Evolutionary conservation across 2,329 filamentous ascomycete species (phyloP), one percentile per base, ranked within the genome.

Genomic region (Talaromyces sp.): DNA sequence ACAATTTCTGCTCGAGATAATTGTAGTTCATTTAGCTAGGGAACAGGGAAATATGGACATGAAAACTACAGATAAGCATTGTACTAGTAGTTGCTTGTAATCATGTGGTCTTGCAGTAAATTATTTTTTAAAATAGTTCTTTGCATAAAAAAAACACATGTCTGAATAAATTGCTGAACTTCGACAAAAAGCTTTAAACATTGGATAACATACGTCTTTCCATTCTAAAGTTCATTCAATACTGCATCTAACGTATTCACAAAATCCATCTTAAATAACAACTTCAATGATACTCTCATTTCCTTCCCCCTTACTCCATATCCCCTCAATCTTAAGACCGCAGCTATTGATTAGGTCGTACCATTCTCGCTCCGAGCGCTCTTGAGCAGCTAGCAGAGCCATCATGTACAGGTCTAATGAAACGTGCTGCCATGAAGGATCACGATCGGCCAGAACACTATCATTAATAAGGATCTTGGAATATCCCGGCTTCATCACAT

Each of bases 341-440:
- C 28, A 28, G 10, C 33, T 19, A 42, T 11, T 27, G n/a, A 57
- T n/a, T 25, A 57, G 55, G 28, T 57, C 55, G 19, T 15, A 10
- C 58, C 58, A 60, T 32, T 60, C 49, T 10, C 49, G 28, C 58
- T 60, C 58, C 19, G 52, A 55, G 9, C 58, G 65, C 65, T 79
- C 75, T 33, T 64, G 65, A 0, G 69, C 68, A 3, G 65, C 75
- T 8, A 75, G 64, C 0, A 63, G 59, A 2, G 69, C 47, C 68
- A 76, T 72, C 73, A 79, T 77, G 6, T 63, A 68, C 7, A 79
- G 30, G 60, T 80, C 77, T 27, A 73, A 62, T 25, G 65, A 64
- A 0, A 70, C 63, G 0, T 72, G 69, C 44, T 72, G 62, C 65
- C 65, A 72, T n/a, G 69, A 64, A 2, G 67, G 72, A 1, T 69